Evolutionary conservation across 495 filamentous ascomycete species (phyloP), one percentile per base, ranked within the genome.

Genomic region (Astrocystis sublimbata): DNA sequence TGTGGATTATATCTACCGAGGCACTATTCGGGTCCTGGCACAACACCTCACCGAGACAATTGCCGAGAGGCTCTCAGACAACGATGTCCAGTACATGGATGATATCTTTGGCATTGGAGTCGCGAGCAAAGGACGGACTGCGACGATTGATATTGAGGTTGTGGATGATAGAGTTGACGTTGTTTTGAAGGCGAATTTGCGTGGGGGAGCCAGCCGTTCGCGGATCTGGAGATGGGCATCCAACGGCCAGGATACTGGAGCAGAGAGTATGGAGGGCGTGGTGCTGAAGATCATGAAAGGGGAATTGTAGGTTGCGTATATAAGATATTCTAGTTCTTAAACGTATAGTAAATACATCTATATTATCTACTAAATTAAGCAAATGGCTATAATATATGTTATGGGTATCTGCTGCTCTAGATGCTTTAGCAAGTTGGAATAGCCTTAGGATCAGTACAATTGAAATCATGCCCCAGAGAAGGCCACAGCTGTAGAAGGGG

Each of bases 1-100:
- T 6, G 61, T 61, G 9, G 69, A 68, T 56, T 74, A 72, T 54
- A 21, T 74, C 15, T 66, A 60, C 6, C 70, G 67, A 31, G 72
- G 65, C 6, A 36, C 63, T 0, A 33, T 62, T 21, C 69, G 64
- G 35, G 62, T 64, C 8, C 28, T 74, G 4, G 58, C 56, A 5
- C 51, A 63, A 7, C 63, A 55, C 4, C 28, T 73, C 1, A 54
- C 66, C 15, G 42, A 46, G 3, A 62, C 46, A 13, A 26, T 57
- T 1, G 26, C 57, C 23, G 50, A 63, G 23, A 43, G 41, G 23
- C 45, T 71, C 3, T n/a, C 33, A 7, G 53, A 64, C 23, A 47
- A 58, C 23, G 63, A 65, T 53, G 65, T 66, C 9, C 30, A 50
- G 2, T 66, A 42, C 6, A 73, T 35, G 2, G 70, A 68, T 36